Conservation (phyloP, 495 filamentous ascomycete species). For the Poronia punctata region DNA sequence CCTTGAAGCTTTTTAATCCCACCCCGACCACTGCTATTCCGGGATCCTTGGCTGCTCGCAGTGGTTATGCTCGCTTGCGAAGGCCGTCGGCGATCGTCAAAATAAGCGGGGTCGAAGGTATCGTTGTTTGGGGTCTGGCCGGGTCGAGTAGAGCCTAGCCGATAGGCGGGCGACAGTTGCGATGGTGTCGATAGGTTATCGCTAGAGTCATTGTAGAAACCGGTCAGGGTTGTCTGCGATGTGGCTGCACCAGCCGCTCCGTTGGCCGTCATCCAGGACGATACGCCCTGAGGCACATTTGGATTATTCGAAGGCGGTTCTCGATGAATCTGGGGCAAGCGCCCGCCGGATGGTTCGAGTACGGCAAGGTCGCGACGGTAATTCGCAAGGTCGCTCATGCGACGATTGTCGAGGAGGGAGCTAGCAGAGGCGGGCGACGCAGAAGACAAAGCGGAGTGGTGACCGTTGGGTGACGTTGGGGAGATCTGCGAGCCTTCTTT, state of each 20-base stretch:
- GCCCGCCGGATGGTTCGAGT: slow-evolving; percentile 51
- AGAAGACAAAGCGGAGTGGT: slow-evolving; percentile 41
- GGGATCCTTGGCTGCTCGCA: slow-evolving; percentile 85
- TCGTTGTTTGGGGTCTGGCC: slow-evolving; percentile 48
- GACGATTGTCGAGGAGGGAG: slow-evolving; percentile 40
- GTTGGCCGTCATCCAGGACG: slow-evolving; percentile 41
- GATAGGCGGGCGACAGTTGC: slow-evolving; percentile 60
- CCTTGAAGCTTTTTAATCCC: slow-evolving; percentile 69
- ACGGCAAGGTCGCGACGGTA: slow-evolving; percentile 68
- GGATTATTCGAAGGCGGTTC: slow-evolving; percentile 46
- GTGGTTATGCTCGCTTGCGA: slow-evolving; percentile 81
- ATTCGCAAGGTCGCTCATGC: slow-evolving; percentile 52
- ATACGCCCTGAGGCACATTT: slow-evolving; percentile 32
- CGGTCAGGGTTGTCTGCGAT: slow-evolving; percentile 30
- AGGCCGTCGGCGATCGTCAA: slow-evolving; percentile 71
- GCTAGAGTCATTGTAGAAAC: slow-evolving; percentile 60
- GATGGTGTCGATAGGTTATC: slow-evolving; percentile 51
- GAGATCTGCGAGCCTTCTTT: slow-evolving; percentile 48
- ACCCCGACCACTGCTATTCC: slow-evolving; percentile 60
- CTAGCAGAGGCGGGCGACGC: slow-evolving; percentile 39
- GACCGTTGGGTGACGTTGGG: slow-evolving; percentile 37
- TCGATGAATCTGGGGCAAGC: slow-evolving; percentile 45
- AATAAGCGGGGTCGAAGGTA: slow-evolving; percentile 58
- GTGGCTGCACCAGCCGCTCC: slow-evolving; percentile 26
- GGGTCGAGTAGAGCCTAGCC: slow-evolving; percentile 55